Evolutionary conservation across 371 early-diverging fungal species (phyloP).

Genomic region (Circinella minor): DNA sequence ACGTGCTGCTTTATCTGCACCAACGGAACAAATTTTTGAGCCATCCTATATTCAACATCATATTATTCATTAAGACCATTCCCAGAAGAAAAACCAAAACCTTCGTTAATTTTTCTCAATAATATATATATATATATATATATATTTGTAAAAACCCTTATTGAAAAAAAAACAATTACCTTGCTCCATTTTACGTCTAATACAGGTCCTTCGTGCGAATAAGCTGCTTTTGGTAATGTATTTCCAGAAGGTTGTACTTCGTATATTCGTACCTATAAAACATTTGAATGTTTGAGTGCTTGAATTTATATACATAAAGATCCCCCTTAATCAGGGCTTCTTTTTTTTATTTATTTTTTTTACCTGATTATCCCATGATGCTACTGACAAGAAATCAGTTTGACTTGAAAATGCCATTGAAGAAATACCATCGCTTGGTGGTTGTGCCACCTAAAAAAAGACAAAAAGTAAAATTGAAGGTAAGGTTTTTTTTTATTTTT

Average conservation of each 20-base stretch:
- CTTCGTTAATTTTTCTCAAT: constrained; percentile 2
- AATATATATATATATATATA: not conserved
- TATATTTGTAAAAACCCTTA: not conserved
- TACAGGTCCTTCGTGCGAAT: constrained; percentile 85
- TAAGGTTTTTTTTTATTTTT: not conserved
- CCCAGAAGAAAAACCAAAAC: not conserved
- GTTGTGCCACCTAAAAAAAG: constrained; percentile 62
- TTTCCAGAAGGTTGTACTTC: constrained; percentile 78
- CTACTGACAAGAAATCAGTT: constrained; percentile 84
- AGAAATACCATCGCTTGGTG: constrained; percentile 87
- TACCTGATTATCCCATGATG: constrained; percentile 95
- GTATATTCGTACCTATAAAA: constrained; percentile 85
- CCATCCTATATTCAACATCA: constrained; percentile 70
- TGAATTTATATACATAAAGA: too few relatives aligned
- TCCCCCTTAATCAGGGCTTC: not conserved
- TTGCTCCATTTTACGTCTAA: constrained; percentile 87
- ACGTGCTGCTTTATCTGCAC: constrained; percentile 85
- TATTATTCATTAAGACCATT: too few relatives aligned
- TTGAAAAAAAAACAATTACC: constrained; percentile 47
- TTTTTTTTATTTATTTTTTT: not conserved
- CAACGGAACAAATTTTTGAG: constrained; percentile 83
- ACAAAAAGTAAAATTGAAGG: not conserved
- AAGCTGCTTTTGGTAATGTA: constrained; percentile 78
- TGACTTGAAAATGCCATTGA: constrained; percentile 79
- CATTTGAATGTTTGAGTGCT: not conserved